A percentile compares a stretch with the other conserved stretches of the same genome.
Evolutionary conservation across 2,329 filamentous ascomycete species (phyloP).

Genomic region (Fulvia fulva): DNA sequence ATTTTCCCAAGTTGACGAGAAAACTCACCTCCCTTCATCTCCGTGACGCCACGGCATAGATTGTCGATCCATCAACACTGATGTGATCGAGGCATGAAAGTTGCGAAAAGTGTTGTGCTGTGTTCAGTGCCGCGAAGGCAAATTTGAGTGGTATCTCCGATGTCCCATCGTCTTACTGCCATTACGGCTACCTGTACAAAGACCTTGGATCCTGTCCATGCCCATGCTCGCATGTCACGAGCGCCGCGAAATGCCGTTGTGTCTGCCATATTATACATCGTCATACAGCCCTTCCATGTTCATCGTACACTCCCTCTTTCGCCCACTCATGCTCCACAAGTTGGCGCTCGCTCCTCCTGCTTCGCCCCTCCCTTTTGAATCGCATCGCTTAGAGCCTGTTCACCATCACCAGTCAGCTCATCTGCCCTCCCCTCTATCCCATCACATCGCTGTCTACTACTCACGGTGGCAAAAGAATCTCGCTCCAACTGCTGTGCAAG

Average conservation of each 20-base stretch:
- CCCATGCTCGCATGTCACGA: not conserved
- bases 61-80: too few species aligned
- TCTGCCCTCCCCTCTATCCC: not conserved
- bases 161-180: not conserved
- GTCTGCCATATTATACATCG: not conserved
- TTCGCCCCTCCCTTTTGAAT: not conserved
- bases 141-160: not conserved
- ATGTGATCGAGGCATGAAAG: too few species aligned
- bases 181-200: not conserved
- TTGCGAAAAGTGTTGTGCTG: too few species aligned
- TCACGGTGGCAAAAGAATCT: constrained; percentile 49
- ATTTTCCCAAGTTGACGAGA: too few species aligned
- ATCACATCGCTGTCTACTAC: constrained; percentile 14
- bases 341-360: not conserved
- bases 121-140: too few species aligned
- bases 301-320: constrained; percentile 8
- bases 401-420: not conserved
- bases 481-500: constrained; percentile 51
- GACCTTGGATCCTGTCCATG: too few species aligned
- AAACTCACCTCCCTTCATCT: too few species aligned
- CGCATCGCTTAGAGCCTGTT: not conserved
- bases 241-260: not conserved
- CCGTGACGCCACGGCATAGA: too few species aligned
- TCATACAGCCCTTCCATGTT: not conserved
- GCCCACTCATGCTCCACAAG: not conserved